Base-by-base conservation (phyloP, 2,329 filamentous ascomycete genomes). In the Diplodia sapinea region DNA sequence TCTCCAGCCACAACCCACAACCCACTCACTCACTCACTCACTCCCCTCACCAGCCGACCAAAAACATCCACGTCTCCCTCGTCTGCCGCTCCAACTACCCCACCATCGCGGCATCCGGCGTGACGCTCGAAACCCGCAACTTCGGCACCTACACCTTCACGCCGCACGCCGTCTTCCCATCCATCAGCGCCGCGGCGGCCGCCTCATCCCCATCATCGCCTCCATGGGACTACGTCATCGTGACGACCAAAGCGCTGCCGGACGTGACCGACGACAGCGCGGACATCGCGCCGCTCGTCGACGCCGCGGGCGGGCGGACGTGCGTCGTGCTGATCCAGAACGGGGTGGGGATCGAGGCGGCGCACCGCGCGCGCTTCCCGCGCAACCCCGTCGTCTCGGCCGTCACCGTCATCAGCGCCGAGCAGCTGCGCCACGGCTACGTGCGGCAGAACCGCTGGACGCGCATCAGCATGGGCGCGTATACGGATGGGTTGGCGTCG, bases 401-500 rank as follows among this genome's bases (percentile, higher is more conserved):
- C 47, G 86, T 88, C 0, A 81, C 83, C 17, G 87, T 87, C 71
- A 76, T 87, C 7, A 82, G 84, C 2, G 81, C 80, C 0, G 84
- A 83, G 0, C 85, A 88, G 77, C 85, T 84, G 6, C 78, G 80
- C 2, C 87, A 85, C 29, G 90, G 90, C 5, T 79, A 85, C 0
- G 86, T 92, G 67, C 83, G 85, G 56, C 90, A 92, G 78, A 91
- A 91, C 75, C 85, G 89, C 49, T 92, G 90, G 90, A 92, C 90
- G 54, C 81, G 89, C 50, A 88, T 91, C 69, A 89, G 88, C 73
- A 83, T 91, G 63, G 90, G 89, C 0, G 87, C 89, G 13, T 91
- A 89, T 76, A 83, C 85, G 20, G 84, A 86, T 15, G 78, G 79
- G 74, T 83, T 71, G 74, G 70, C 76, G n/a, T n/a, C n/a, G n/a